Base-by-base conservation (phyloP, 352 stramenopile genomes). In the Globisporangium mamillatum region DNA sequence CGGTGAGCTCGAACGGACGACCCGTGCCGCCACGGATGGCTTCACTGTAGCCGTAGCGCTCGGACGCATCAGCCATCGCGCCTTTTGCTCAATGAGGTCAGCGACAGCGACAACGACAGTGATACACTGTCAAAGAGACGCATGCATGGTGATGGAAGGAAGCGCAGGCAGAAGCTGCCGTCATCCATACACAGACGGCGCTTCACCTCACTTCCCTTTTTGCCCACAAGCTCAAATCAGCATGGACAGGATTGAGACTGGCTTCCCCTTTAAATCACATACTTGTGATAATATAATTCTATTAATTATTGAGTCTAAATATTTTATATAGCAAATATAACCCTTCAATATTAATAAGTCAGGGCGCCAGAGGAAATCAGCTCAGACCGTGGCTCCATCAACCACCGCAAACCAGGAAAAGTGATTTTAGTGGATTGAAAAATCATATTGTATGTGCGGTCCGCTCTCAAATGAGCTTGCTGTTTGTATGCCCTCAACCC, bases 1-100 rank as follows among this genome's bases (percentile, higher is more conserved):
- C 66, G 4, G 53, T 20, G 60, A 71, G 66, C 2, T 71, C 66
- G 7, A 60, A 57, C 25, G 53, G 32, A 18, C 60, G 66, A 7
- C 25, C 29, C 25, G 3, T 29, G 55, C 27, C 27, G 22, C 46
- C n/a, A 59, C 34, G 36, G 8, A 24, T 52, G 44, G 44, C 22
- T 20, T 9, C 9, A 4, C 38, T 54, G 22, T 67, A 71, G 25
- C 60, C 66, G 29, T 71, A 71, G 36, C 38, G 66, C 52, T 67
- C 52, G 12, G 64, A 63, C 27, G 64, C 64, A 34, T 69, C 44
- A 12, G 22, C 32, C 61, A 66, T 66, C 50, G 32, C 48, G 22
- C 32, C n/a, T 36, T 14, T 66, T 59, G 24, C 14, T 63, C 41
- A 62, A 68, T 68, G 63, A 58, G 1, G 0, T 12, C 24, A 58